Base-by-base conservation (phyloP, 2,329 filamentous ascomycete species). In the Sclerotinia nivalis region DNA sequence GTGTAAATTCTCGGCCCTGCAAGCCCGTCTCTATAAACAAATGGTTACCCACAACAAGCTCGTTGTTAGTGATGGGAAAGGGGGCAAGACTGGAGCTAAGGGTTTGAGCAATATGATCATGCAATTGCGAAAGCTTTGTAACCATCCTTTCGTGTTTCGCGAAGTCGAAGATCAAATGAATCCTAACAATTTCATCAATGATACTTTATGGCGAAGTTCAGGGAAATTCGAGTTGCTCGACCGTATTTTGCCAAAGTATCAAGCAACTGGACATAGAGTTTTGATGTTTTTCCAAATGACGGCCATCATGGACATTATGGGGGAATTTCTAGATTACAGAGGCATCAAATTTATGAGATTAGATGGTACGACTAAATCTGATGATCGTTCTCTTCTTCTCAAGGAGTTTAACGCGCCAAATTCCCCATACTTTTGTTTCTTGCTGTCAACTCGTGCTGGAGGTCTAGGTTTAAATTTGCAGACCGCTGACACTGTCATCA, bases 231-330 rank as follows among this genome's bases (percentile, higher is more conserved):
- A 99, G 83, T 85, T 99, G 43, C 85, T 99, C 37, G 96, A 99
- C 80, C 88, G 96, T 66, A 86, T 99, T 72, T 81, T 99, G 73
- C 96, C 96, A 60, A 99, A 99, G 82, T 98, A 99, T 81, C 88
- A 92, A 75, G 89, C 87, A 4, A 94, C 93, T 1, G 93, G 93
- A 22, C 96, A 99, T 87, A 91, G 96, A 81, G 93, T 98, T 40
- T 85, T 99, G 80, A 98, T 99, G 92, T 99, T 99, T 87, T 99
- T 99, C 86, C 96, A 99, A 80, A 99, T 99, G 96, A 99, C 96
- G 5, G 94, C 97, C 72, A 99, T 99, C 79, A 99, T 99, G 96
- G 97, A 99, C 82, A 99, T 99, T 78, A 98, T 99, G 96, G 96
- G 99, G 77, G 96, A 99, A 80, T 99, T 97, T 80, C 82, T 99